Evolutionary conservation across 116 monocot species (phyloP).

Genomic region (Posidonia oceanica): DNA sequence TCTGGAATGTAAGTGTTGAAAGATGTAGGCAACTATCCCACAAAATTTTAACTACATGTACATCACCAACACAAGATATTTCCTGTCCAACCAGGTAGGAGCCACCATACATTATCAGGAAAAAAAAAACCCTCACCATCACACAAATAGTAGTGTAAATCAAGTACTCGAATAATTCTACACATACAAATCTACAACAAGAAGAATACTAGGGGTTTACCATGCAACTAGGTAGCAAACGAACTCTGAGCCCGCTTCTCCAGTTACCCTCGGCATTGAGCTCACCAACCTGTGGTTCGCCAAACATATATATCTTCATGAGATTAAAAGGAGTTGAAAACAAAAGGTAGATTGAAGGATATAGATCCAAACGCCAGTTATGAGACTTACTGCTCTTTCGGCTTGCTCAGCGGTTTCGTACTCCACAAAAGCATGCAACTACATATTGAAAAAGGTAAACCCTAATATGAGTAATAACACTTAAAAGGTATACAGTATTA

Average conservation of each 20-base stretch:
- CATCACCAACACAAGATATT: too few species aligned
- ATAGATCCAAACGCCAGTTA: neutral
- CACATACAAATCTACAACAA: neutral
- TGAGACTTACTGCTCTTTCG: constrained; percentile 73
- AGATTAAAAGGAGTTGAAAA: neutral
- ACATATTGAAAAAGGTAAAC: constrained; percentile 6
- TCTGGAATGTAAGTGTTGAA: too few species aligned
- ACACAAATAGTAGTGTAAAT: neutral
- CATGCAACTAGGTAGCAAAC: constrained; percentile 33
- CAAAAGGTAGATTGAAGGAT: neutral
- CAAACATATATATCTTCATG: neutral
- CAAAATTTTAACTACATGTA: too few species aligned
- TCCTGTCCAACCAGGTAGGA: too few species aligned
- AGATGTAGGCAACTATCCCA: too few species aligned
- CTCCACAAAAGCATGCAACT: constrained; percentile 99
- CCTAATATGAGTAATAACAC: neutral
- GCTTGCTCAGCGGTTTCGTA: constrained; percentile 82
- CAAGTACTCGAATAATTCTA: neutral
- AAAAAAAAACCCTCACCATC: neutral
- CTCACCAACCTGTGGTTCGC: constrained; percentile 38
- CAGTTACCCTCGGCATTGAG: constrained; percentile 84
- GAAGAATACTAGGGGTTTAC: neutral
- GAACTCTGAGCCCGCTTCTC: constrained; percentile 92
- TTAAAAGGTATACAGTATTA: neutral
- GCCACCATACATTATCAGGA: too few species aligned